These are phyloP conservation scores for Petunia hybrid DNA, from an alignment of 305 asterid species.

Conservation along the genomic window DNA sequence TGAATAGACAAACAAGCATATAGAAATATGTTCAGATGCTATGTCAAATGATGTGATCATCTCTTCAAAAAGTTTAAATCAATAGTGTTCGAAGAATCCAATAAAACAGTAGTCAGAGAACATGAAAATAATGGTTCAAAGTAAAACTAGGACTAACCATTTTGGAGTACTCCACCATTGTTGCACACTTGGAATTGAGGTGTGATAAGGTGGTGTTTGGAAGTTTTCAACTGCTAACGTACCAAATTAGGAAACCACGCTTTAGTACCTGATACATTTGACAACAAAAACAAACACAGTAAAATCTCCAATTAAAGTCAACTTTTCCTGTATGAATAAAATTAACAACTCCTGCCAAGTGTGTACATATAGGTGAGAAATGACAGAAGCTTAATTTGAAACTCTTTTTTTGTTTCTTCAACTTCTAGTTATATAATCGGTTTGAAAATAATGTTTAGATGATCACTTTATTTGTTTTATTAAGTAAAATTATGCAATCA, in stretches of 20 bases:
- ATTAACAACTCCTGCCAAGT: slow-evolving; percentile 5
- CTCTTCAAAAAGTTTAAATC: not conserved
- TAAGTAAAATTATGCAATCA: too few species aligned
- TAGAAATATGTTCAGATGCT: too few species aligned
- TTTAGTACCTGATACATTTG: not conserved
- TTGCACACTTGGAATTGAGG: not conserved
- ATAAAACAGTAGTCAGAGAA: not conserved
- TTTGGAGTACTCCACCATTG: not conserved
- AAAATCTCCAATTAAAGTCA: not conserved
- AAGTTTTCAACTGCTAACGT: not conserved
- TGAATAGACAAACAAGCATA: too few species aligned
- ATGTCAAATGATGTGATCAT: too few species aligned
- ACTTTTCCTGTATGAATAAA: slow-evolving; percentile 15
- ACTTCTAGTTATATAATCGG: slow-evolving; percentile 17
- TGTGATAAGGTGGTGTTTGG: not conserved
- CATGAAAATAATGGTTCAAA: not conserved
- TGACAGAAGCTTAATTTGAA: not conserved
- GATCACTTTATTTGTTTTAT: too few species aligned
- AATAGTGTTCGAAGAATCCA: not conserved
- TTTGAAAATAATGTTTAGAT: not conserved
- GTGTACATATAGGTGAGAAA: slow-evolving; percentile 18
- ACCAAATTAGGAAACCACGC: slow-evolving; percentile 18
- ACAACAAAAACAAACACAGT: slow-evolving; percentile 21
- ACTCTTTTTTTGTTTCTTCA: not conserved
- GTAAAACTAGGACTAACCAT: slow-evolving; percentile 6